phyloP scores from a whole-genome alignment of 257 asterid species.

The Solanum pinnatisectum region DNA sequence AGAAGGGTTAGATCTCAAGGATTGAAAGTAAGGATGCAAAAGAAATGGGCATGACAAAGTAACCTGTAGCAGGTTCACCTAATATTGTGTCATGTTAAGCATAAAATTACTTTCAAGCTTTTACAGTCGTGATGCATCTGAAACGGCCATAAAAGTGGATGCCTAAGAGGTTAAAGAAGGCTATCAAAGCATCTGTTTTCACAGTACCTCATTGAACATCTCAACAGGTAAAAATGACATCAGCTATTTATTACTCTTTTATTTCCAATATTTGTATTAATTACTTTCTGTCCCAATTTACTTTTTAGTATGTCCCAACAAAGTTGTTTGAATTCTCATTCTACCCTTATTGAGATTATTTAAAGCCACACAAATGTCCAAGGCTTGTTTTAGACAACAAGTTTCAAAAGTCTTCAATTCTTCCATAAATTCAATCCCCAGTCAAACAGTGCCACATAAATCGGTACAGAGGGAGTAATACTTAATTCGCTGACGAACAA shows the following conservation, averaged over 20 bases:
- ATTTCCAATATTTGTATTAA: not conserved
- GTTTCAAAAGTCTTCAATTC: not conserved
- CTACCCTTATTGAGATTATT: not conserved
- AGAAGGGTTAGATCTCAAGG: slow-evolving; percentile 11
- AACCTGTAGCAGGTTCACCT: not conserved
- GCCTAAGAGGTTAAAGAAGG: not conserved
- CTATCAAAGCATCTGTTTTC: not conserved
- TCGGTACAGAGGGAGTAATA: not conserved
- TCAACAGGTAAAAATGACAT: not conserved
- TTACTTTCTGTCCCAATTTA: not conserved
- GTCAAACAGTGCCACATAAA: not conserved
- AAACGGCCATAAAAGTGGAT: not conserved
- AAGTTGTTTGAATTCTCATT: not conserved
- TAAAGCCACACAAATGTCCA: not conserved
- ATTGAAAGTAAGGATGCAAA: not conserved
- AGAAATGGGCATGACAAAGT: not conserved
- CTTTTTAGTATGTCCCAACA: not conserved
- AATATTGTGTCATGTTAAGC: not conserved
- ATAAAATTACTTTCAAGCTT: not conserved
- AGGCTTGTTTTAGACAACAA: not conserved
- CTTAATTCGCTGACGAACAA: not conserved
- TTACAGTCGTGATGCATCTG: not conserved
- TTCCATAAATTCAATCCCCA: not conserved
- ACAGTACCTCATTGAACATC: not conserved
- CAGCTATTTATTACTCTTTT: not conserved